Percentiles rank a stretch among this genome's conserved stretches.
Conservation (phyloP, 2,329 filamentous ascomycete species). For the Claviceps pazoutovae region DNA sequence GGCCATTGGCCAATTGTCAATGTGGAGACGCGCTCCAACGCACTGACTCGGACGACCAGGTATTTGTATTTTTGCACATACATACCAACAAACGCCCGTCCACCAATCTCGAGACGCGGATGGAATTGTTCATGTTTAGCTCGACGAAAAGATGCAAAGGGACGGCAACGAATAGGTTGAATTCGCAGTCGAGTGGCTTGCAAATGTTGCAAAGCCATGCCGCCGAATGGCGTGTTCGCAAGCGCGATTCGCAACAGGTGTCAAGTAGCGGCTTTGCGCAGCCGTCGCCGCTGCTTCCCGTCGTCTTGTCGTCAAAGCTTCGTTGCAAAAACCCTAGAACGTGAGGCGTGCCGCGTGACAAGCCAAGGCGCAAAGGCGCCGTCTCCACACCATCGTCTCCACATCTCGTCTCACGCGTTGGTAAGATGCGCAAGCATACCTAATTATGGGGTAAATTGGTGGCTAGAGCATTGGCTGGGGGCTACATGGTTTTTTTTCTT, state of each 20-base stretch:
- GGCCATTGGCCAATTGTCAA: not conserved
- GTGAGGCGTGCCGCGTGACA: not conserved
- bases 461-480: not conserved
- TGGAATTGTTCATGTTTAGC: not conserved
- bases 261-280: no score
- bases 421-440: no score
- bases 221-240: not conserved
- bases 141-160: not conserved
- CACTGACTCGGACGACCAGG: not conserved
- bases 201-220: not conserved
- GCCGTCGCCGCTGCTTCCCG: not conserved
- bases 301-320: not conserved
- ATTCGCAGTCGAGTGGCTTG: not conserved
- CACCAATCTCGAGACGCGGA: not conserved
- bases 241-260: no score
- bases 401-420: no score
- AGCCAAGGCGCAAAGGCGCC: not conserved
- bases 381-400: not conserved
- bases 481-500: not conserved
- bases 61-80: no score
- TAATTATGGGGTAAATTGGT: not conserved
- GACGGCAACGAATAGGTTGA: not conserved
- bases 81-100: not conserved
- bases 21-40: not conserved
- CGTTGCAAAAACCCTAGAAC: not conserved